These are phyloP conservation scores for Acanthamoeba polyphaga DNA, from an alignment of 208 protist genomes.

Conservation along the genomic window DNA sequence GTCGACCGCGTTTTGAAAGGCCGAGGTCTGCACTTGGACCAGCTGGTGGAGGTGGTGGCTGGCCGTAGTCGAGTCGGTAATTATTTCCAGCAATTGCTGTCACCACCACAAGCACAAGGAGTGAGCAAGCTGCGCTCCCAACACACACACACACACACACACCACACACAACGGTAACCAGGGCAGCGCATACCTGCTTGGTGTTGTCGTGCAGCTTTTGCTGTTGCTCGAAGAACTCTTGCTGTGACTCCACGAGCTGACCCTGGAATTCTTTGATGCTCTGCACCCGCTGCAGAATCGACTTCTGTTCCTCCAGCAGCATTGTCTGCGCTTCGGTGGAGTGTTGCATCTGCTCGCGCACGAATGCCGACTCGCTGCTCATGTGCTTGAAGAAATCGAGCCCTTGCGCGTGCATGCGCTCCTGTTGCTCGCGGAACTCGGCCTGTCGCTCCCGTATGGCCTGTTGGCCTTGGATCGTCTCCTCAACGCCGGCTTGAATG, in stretches of 20 bases:
- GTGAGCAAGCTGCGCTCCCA: background rate
- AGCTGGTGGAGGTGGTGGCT: conserved; percentile 37
- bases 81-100: conserved; percentile 56
- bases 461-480: background rate
- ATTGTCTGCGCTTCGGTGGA: background rate
- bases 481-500: background rate
- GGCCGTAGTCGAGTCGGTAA: conserved; percentile 29
- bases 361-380: conserved; percentile 10
- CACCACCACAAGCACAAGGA: background rate
- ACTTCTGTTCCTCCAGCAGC: background rate
- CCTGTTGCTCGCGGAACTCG: conserved; percentile 26
- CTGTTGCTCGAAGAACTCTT: conserved; percentile 51
- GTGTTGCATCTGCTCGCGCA: conserved; percentile 3
- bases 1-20: conserved; percentile 29
- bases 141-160: background rate
- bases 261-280: conserved; percentile 56
- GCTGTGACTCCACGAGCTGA: conserved; percentile 5
- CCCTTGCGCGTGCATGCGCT: background rate
- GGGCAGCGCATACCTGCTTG: background rate
- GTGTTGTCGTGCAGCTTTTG: conserved; percentile 51
- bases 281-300: conserved; percentile 29
- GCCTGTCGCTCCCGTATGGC: background rate
- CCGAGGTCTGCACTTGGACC: conserved; percentile 11
- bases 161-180: background rate
- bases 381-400: conserved; percentile 24